These are phyloP conservation scores for Cyberlindnera samutprakarnensis DNA, from an alignment of 805 yeast species.

Conservation along the genomic window DNA sequence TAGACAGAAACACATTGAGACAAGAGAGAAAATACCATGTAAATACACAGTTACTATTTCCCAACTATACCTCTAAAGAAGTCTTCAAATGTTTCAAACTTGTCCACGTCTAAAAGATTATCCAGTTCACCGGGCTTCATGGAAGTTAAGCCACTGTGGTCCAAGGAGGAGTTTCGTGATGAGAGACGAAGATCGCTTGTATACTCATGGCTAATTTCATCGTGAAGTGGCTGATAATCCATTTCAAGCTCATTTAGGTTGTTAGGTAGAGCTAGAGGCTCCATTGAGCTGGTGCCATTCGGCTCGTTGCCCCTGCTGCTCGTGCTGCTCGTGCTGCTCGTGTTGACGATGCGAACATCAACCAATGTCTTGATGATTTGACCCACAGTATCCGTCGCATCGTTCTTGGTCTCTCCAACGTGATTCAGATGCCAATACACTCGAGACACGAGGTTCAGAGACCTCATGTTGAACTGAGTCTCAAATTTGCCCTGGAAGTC, in stretches of 20 bases:
- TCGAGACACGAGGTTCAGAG: conserved; percentile 40
- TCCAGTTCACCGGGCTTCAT: background rate
- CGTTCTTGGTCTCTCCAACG: conserved; percentile 48
- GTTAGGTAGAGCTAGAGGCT: background rate
- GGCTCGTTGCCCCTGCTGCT: too few relatives aligned
- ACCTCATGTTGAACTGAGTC: conserved; percentile 30
- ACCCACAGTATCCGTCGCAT: conserved; percentile 55
- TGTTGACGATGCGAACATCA: conserved; percentile 12
- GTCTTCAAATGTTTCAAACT: conserved; percentile 44
- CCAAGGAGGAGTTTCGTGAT: too few relatives aligned
- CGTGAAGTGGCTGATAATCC: conserved; percentile 20
- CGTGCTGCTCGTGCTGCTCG: too few relatives aligned
- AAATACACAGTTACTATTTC: background rate
- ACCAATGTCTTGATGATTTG: conserved; percentile 44
- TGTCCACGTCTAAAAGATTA: conserved; percentile 9
- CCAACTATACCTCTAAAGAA: conserved; percentile 40
- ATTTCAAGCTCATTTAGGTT: conserved; percentile 7
- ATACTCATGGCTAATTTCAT: conserved; percentile 20
- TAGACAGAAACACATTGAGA: background rate
- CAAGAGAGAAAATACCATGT: conserved; percentile 11
- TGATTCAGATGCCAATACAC: conserved; percentile 53
- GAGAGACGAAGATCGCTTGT: conserved; percentile 8
- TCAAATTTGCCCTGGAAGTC: conserved; percentile 36
- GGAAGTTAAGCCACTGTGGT: too few relatives aligned
- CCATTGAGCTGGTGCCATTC: background rate